These are phyloP conservation scores for Torulaspora quercuum DNA, from an alignment of 805 yeast species.

Conservation along the genomic window DNA sequence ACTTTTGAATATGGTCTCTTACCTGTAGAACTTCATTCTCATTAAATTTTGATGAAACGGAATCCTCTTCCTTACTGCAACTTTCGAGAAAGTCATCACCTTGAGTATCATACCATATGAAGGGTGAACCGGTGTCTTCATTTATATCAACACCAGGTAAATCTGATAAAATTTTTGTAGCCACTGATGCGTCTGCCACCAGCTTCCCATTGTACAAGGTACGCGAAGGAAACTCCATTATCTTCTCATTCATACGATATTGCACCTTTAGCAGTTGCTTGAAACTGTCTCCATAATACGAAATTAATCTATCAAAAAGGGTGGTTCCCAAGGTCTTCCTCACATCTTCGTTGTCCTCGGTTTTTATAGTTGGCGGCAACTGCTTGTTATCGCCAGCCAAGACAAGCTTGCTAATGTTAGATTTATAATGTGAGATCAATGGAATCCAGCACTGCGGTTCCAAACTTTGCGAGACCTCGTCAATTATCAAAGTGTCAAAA, in stretches of 20 bases:
- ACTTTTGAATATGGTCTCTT: slow-evolving; percentile 48
- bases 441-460: slow-evolving; percentile 99
- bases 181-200: slow-evolving; percentile 59
- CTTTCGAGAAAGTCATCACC: slow-evolving; percentile 79
- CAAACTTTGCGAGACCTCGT: slow-evolving; percentile 90
- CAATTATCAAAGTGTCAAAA: slow-evolving; percentile 82
- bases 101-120: slow-evolving; percentile 89
- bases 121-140: slow-evolving; percentile 54
- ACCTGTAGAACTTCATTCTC: slow-evolving; percentile 72
- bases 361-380: slow-evolving; percentile 84
- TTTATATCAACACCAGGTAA: slow-evolving; percentile 46
- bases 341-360: slow-evolving; percentile 42
- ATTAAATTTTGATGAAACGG: slow-evolving; percentile 62
- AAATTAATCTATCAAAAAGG: slow-evolving; percentile 73
- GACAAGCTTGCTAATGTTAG: slow-evolving; percentile 51
- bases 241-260: slow-evolving; percentile 78
- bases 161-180: slow-evolving; percentile 50
- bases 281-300: slow-evolving; percentile 45
- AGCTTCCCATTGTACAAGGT: slow-evolving; percentile 62
- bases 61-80: slow-evolving; percentile 33
- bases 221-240: slow-evolving; percentile 74
- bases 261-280: slow-evolving; percentile 67
- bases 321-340: slow-evolving; percentile 56
- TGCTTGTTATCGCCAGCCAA: slow-evolving; percentile 94
- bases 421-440: slow-evolving; percentile 57